These are phyloP conservation scores for Scedosporium boydii DNA, from an alignment of 2,329 filamentous ascomycete genomes.

Conservation along the genomic window DNA sequence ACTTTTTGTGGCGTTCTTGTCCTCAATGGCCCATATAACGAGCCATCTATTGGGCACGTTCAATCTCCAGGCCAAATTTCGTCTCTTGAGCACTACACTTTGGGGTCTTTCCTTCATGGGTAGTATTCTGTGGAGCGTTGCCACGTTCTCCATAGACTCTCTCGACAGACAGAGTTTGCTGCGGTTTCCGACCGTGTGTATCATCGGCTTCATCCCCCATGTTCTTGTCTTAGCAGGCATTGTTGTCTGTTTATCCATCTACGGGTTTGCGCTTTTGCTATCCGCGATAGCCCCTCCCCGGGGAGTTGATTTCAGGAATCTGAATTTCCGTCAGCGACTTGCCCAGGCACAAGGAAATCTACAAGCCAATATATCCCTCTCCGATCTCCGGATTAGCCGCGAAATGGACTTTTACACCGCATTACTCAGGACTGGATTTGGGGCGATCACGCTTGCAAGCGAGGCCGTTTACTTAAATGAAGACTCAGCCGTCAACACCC, in stretches of 20 bases:
- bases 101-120: constrained; percentile 89
- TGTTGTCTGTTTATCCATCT: constrained; percentile 64
- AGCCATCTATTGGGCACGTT: constrained; percentile 77
- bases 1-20: constrained; percentile 77
- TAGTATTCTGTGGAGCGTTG: constrained; percentile 69
- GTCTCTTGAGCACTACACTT: constrained; percentile 78
- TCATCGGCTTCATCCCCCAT: constrained; percentile 91
- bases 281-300: constrained; percentile 43
- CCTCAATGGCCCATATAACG: constrained; percentile 76
- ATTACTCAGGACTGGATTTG: constrained; percentile 76
- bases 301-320: constrained; percentile 5
- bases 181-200: constrained; percentile 86
- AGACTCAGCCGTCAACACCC: constrained; percentile 64
- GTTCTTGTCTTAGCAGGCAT: constrained; percentile 80
- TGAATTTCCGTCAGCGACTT: constrained; percentile 50
- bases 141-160: constrained; percentile 52
- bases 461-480: constrained; percentile 95
- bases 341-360: constrained; percentile 72
- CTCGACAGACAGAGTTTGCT: constrained; percentile 56
- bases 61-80: constrained; percentile 66
- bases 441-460: constrained; percentile 82
- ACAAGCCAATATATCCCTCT: constrained; percentile 82
- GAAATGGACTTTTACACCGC: constrained; percentile 96
- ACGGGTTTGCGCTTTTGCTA: constrained; percentile 63
- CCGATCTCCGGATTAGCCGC: constrained; percentile 68